Conservation (phyloP, 305 asterid species). For the Salvia sclarea region DNA sequence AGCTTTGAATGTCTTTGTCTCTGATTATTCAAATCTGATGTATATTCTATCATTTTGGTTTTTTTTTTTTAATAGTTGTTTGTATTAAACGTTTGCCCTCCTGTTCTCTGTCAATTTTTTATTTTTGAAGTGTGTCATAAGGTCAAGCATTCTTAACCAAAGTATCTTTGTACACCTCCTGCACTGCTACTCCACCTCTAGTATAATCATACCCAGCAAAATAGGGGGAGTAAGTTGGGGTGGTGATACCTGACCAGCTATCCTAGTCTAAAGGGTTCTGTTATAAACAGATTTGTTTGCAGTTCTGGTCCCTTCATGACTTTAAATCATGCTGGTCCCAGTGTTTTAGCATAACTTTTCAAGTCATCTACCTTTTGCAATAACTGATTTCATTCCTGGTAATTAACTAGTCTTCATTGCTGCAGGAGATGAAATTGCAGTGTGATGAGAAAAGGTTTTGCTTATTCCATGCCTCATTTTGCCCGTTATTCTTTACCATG, state of each 20-base stretch:
- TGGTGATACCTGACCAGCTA: neutral
- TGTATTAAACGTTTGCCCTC: slow-evolving; percentile 1
- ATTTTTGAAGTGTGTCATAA: neutral
- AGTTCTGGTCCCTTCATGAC: slow-evolving; percentile 3
- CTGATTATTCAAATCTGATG: slow-evolving; percentile 11
- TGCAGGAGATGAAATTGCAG: slow-evolving; percentile 94
- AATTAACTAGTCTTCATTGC: slow-evolving; percentile 31
- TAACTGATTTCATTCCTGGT: slow-evolving; percentile 13
- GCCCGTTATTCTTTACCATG: slow-evolving; percentile 13
- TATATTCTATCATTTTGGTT: neutral
- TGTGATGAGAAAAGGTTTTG: slow-evolving; percentile 78
- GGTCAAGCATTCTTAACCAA: neutral
- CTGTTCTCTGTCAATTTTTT: neutral
- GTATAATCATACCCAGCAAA: neutral
- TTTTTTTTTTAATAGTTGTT: neutral
- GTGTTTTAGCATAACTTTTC: slow-evolving; percentile 16
- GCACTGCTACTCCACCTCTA: neutral
- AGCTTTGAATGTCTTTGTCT: neutral
- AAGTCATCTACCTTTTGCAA: slow-evolving; percentile 16
- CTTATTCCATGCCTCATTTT: slow-evolving; percentile 19
- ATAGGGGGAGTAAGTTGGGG: neutral
- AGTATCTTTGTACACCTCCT: slow-evolving; percentile 7
- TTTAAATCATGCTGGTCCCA: slow-evolving; percentile 7
- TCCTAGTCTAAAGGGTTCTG: slow-evolving; percentile 3
- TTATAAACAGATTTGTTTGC: neutral